phyloP scores from a whole-genome alignment of 78 protist genomes.

The Dictyostelium firmibasis region DNA sequence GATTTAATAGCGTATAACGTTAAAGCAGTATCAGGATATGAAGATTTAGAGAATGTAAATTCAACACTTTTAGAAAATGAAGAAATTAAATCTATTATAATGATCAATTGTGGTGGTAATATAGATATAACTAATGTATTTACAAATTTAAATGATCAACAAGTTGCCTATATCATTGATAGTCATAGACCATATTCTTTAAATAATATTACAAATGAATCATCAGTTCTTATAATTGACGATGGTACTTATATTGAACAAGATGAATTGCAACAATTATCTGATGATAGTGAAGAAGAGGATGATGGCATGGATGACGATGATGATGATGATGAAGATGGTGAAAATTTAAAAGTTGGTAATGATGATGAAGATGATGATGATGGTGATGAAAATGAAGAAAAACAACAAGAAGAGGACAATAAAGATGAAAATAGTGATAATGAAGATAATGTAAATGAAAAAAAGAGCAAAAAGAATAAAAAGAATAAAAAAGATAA shows the following conservation, averaged over 20 bases:
- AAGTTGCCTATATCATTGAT: conserved; percentile 66
- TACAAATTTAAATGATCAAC: conserved; percentile 32
- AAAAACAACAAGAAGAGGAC: not conserved
- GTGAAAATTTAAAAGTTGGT: not conserved
- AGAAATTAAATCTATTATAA: conserved; percentile 45
- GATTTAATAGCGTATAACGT: conserved; percentile 49
- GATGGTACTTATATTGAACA: conserved; percentile 50
- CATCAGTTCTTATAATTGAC: conserved; percentile 20
- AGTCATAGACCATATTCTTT: conserved; percentile 71
- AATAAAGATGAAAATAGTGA: conserved; percentile 1
- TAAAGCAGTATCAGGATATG: conserved; percentile 37
- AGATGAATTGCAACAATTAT: not conserved
- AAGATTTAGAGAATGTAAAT: conserved; percentile 28
- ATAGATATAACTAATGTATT: conserved; percentile 21
- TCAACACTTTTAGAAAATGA: conserved; percentile 29
- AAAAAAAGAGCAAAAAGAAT: not conserved
- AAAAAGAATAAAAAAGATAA: conserved; percentile 15
- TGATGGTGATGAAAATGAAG: not conserved
- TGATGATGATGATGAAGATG: conserved; percentile 15
- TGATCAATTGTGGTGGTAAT: conserved; percentile 81
- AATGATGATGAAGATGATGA: not conserved
- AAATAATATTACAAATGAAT: conserved; percentile 9
- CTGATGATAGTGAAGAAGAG: conserved; percentile 6
- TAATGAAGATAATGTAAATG: not conserved
- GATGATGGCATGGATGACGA: conserved; percentile 3